These are phyloP conservation scores for Aspergillus felis DNA, from an alignment of 2,329 filamentous ascomycete genomes.

Conservation along the genomic window DNA sequence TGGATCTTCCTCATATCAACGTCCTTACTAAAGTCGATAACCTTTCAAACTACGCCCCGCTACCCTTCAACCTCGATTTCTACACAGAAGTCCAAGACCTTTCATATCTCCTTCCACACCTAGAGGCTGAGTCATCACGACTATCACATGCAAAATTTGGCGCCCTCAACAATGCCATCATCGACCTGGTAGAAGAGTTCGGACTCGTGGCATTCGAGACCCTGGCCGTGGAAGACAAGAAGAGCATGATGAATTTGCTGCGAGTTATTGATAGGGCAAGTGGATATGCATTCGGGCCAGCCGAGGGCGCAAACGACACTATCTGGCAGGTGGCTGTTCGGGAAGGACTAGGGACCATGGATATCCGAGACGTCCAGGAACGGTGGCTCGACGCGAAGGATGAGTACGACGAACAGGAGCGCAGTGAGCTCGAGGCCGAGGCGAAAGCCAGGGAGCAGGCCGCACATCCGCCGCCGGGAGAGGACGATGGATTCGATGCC, in stretches of 20 bases:
- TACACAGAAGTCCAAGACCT: conserved; percentile 98
- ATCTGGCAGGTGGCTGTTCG: conserved; percentile 97
- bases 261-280: conserved; percentile 86
- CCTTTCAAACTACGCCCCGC: conserved; percentile 72
- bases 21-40: conserved; percentile 98
- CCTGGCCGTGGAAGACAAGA: conserved; percentile 91
- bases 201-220: conserved; percentile 89
- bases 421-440: conserved; percentile 70
- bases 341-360: conserved; percentile 64
- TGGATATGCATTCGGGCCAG: conserved; percentile 86
- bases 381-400: conserved; percentile 90
- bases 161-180: conserved; percentile 79
- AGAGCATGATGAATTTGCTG: conserved; percentile 90
- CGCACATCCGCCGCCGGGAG: conserved; percentile 21
- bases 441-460: conserved; percentile 49
- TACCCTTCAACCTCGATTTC: conserved; percentile 94
- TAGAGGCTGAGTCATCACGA: conserved; percentile 72
- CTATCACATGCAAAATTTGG: conserved; percentile 72
- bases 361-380: conserved; percentile 87
- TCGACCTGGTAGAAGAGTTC: conserved; percentile 83
- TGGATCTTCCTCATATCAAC: conserved; percentile 94
- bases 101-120: conserved; percentile 72
- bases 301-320: conserved; percentile 88
- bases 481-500: conserved; percentile 16
- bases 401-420: conserved; percentile 77